Evolutionary conservation across 176 grass and related monocot genomes (phyloP).

Genomic region (Ensete ventricosum): DNA sequence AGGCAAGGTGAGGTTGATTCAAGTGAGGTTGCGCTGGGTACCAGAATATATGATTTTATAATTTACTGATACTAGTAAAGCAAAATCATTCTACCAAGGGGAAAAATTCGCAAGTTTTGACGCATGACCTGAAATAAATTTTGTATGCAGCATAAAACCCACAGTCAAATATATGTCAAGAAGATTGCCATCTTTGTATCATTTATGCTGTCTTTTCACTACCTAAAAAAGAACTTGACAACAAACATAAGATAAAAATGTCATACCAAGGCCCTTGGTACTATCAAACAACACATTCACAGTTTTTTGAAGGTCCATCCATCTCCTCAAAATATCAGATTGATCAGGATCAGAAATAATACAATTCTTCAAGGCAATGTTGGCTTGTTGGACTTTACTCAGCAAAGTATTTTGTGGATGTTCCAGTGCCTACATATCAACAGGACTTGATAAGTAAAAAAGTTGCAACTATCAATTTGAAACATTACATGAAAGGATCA

Average conservation of each 20-base stretch:
- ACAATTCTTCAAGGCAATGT: slow-evolving; percentile 37
- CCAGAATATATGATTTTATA: neutral
- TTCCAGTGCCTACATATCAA: slow-evolving; percentile 52
- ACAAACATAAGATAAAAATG: slow-evolving; percentile 11
- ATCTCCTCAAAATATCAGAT: slow-evolving; percentile 58
- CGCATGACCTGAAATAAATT: neutral
- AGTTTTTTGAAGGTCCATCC: slow-evolving; percentile 75
- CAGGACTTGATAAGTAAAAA: neutral
- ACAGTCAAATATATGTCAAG: neutral
- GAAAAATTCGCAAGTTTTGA: neutral
- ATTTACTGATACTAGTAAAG: neutral
- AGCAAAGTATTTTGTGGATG: slow-evolving; percentile 87
- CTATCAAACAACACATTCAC: slow-evolving; percentile 83
- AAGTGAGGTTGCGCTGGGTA: too few species aligned
- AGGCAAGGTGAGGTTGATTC: neutral
- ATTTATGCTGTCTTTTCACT: neutral
- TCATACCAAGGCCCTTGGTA: slow-evolving; percentile 55
- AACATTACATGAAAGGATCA: neutral
- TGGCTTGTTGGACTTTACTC: slow-evolving; percentile 63
- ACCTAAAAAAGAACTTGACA: neutral
- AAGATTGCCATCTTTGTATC: neutral
- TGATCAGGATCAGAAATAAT: slow-evolving; percentile 22
- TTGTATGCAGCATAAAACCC: neutral
- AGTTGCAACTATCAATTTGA: neutral
- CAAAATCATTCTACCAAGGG: neutral